A percentile compares a stretch with the other conserved stretches of the same genome.
phyloP scores from a whole-genome alignment of 129 eudicot genomes.

The Centaurea solstitialis region DNA sequence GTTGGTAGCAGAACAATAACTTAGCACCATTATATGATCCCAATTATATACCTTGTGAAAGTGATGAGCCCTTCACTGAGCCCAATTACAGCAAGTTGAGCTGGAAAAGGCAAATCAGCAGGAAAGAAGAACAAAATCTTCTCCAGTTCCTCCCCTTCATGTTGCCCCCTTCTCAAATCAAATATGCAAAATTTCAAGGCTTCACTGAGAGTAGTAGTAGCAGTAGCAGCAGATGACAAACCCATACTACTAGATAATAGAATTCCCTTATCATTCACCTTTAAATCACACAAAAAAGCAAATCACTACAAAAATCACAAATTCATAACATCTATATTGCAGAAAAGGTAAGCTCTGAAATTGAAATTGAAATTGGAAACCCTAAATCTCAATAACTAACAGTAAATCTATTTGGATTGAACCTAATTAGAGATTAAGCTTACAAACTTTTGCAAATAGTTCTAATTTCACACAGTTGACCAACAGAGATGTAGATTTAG shows the following conservation, averaged over 20 bases:
- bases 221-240: slow-evolving; percentile 52
- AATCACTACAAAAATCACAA: slow-evolving; percentile 2
- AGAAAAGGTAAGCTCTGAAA: not conserved
- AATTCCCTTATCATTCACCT: slow-evolving; percentile 36
- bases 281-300: slow-evolving; percentile 14
- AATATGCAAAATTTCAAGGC: slow-evolving; percentile 78
- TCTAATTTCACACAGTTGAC: not conserved
- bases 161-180: slow-evolving; percentile 90
- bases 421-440: not conserved
- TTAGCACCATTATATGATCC: not conserved
- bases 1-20: not conserved
- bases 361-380: not conserved
- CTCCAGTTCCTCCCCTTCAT: slow-evolving; percentile 96
- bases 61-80: slow-evolving; percentile 99
- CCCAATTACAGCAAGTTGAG: slow-evolving; percentile 90
- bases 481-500: not conserved
- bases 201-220: slow-evolving; percentile 43
- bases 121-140: slow-evolving; percentile 90
- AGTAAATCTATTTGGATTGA: not conserved
- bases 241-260: slow-evolving; percentile 60
- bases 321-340: not conserved
- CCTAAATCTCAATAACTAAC: slow-evolving; percentile 1
- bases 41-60: slow-evolving; percentile 64
- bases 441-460: not conserved
- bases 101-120: slow-evolving; percentile 68